Percentiles rank a stretch among this genome's conserved stretches.
These are phyloP conservation scores for Penicillium sp. DNA, from an alignment of 2,329 filamentous ascomycete genomes.

Conservation along the genomic window DNA sequence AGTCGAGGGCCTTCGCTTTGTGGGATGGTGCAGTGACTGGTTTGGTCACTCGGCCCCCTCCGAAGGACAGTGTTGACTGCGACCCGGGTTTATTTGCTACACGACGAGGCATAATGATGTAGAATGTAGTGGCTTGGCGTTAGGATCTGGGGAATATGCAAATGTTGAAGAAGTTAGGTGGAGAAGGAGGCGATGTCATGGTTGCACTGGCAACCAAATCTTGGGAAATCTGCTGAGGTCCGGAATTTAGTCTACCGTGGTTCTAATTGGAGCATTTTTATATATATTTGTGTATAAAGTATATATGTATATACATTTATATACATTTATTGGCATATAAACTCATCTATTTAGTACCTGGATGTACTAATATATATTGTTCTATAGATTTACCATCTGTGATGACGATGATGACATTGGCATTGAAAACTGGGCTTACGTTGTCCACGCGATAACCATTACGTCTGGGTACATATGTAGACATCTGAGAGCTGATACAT, in stretches of 20 bases:
- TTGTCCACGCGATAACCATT: not conserved
- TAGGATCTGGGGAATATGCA: not conserved
- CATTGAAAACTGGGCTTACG: slow-evolving; percentile 1
- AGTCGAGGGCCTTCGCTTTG: slow-evolving; percentile 35
- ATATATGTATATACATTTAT: not conserved
- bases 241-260: not conserved
- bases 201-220: slow-evolving; percentile 11
- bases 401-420: slow-evolving; percentile 12
- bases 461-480: not conserved
- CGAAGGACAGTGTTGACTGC: slow-evolving; percentile 65
- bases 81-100: slow-evolving; percentile 39
- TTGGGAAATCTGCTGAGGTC: not conserved
- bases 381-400: not conserved
- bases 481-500: not conserved
- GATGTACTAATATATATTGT: not conserved
- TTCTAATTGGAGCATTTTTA: not conserved
- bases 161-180: slow-evolving; percentile 2
- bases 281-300: not conserved
- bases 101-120: slow-evolving; percentile 45
- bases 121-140: not conserved
- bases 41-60: slow-evolving; percentile 61
- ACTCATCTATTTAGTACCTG: not conserved
- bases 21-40: slow-evolving; percentile 41
- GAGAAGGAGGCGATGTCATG: slow-evolving; percentile 7
- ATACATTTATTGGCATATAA: not conserved